These are phyloP conservation scores for Xenoacremonium recifei DNA, from an alignment of 2,329 filamentous ascomycete genomes.

Conservation along the genomic window DNA sequence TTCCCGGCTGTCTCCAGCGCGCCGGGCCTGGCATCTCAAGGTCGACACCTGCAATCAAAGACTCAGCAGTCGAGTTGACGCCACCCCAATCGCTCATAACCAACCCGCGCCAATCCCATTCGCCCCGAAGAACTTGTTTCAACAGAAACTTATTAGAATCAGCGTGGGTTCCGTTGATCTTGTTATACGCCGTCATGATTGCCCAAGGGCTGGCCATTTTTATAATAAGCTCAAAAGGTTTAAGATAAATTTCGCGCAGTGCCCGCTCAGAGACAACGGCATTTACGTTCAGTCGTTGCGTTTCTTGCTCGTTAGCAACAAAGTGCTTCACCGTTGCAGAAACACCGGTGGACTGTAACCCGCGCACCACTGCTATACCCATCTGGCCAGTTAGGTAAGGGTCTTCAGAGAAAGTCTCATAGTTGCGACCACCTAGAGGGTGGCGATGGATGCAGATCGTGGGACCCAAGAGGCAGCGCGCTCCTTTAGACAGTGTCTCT, in stretches of 20 bases:
- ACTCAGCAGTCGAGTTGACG: conserved; percentile 30
- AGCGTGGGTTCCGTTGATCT: conserved; percentile 40
- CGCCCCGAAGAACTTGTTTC: conserved; percentile 38
- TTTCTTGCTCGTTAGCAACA: conserved; percentile 40
- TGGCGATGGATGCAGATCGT: conserved; percentile 28
- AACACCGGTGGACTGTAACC: conserved; percentile 39
- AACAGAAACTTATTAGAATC: conserved; percentile 26
- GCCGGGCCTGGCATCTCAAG: conserved; percentile 39
- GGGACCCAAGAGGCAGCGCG: conserved; percentile 58
- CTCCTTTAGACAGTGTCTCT: conserved; percentile 57
- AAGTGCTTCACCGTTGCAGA: conserved; percentile 44
- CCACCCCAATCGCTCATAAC: conserved; percentile 40
- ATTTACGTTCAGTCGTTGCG: conserved; percentile 25
- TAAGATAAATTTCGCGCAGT: conserved; percentile 29
- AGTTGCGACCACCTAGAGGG: conserved; percentile 26
- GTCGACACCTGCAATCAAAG: conserved; percentile 29
- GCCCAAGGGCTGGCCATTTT: conserved; percentile 39
- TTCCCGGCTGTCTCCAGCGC: conserved; percentile 25
- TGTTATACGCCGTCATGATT: conserved; percentile 33
- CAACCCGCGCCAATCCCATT: conserved; percentile 41
- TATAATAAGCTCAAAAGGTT: conserved; percentile 40
- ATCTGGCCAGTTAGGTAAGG: conserved; percentile 25
- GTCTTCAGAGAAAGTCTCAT: conserved; percentile 27
- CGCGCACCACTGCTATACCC: conserved; percentile 31
- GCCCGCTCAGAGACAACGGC: conserved; percentile 24